A percentile compares a stretch with the other conserved stretches of the same genome.
phyloP scores from a whole-genome alignment of 108 stramenopile species.

The Aurantiochytrium sp. region DNA sequence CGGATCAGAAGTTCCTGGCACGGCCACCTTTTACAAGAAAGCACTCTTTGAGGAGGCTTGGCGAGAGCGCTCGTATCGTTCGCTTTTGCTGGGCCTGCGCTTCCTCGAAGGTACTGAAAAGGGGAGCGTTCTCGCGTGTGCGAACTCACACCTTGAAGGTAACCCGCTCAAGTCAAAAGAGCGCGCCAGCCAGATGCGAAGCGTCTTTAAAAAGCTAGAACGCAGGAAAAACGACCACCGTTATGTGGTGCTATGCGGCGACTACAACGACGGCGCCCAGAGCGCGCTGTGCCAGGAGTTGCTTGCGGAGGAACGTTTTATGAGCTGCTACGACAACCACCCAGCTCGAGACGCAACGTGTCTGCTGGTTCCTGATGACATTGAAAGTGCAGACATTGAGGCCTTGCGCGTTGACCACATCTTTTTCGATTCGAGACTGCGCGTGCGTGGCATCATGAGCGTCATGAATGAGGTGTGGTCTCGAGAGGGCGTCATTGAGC shows the following conservation, averaged over 20 bases:
- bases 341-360: background rate
- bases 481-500: slow-evolving; percentile 5
- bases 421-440: background rate
- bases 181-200: background rate
- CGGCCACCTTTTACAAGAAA: slow-evolving; percentile 4
- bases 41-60: background rate
- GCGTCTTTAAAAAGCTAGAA: background rate
- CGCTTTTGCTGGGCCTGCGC: background rate
- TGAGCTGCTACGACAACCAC: background rate
- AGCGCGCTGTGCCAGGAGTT: background rate
- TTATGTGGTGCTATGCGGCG: background rate
- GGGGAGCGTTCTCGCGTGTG: background rate
- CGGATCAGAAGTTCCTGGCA: background rate
- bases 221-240: background rate
- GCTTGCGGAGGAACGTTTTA: background rate
- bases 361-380: background rate
- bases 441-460: background rate
- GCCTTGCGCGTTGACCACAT: background rate
- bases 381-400: background rate
- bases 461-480: slow-evolving; percentile 2
- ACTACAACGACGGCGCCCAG: background rate
- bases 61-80: background rate
- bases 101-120: background rate
- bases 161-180: background rate
- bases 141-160: background rate